Conservation (phyloP, 768 basidiomycete species). For the Auriculariales sp. region DNA sequence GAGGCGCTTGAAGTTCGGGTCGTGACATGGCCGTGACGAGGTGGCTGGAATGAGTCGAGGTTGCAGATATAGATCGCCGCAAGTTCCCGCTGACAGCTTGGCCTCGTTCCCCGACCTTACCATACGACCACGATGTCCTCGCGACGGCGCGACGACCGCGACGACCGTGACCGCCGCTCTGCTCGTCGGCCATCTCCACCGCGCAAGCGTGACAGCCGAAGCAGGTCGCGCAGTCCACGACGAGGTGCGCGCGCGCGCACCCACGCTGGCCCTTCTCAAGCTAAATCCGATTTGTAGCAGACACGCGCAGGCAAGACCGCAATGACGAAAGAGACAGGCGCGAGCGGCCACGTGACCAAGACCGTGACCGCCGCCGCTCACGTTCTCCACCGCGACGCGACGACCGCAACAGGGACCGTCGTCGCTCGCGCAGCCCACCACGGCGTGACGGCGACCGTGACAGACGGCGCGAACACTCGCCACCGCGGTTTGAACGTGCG, state of each 20-base stretch:
- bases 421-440: neutral
- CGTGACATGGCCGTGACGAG: too few species aligned
- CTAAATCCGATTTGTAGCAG: neutral
- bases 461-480: neutral
- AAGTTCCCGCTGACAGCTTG: too few species aligned
- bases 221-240: conserved; percentile 6
- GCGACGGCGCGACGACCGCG: conserved; percentile 1
- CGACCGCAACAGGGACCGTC: conserved; percentile 12
- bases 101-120: too few species aligned
- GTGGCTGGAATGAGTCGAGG: too few species aligned
- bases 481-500: conserved; percentile 1
- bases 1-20: conserved; percentile 78
- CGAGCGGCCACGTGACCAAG: conserved; percentile 22
- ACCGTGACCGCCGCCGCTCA: conserved; percentile 17
- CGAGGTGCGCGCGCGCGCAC: conserved; percentile 7
- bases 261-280: conserved; percentile 4
- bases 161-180: conserved; percentile 5
- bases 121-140: neutral
- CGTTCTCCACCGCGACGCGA: conserved; percentile 12
- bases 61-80: too few species aligned
- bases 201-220: conserved; percentile 13
- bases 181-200: neutral
- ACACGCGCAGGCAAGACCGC: conserved; percentile 3
- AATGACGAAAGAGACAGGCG: conserved; percentile 5
- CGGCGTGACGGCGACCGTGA: conserved; percentile 6